phyloP scores from a whole-genome alignment of 768 basidiomycete species.

The Austroboletus festivus region DNA sequence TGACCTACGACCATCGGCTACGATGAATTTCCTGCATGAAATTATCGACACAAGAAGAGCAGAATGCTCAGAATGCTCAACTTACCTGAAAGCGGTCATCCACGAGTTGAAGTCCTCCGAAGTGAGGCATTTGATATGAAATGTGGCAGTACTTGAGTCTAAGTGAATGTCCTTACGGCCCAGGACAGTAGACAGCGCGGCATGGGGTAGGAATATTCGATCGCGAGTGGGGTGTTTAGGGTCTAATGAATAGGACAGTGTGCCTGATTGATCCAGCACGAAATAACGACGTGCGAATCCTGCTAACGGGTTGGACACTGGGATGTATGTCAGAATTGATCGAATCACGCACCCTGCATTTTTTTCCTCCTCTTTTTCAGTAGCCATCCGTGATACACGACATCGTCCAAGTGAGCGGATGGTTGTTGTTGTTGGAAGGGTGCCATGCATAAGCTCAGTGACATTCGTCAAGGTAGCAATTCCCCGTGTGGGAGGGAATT shows the following conservation, averaged over 20 bases:
- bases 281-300: conserved; percentile 88
- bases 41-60: conserved; percentile 16
- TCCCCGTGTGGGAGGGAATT: too few relatives aligned
- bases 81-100: conserved; percentile 73
- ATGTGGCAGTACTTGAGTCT: conserved; percentile 72
- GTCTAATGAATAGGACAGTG: conserved; percentile 72
- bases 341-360: conserved; percentile 64
- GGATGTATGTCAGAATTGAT: neutral
- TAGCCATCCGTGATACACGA: conserved; percentile 72
- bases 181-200: conserved; percentile 74
- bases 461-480: too few relatives aligned
- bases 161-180: conserved; percentile 79
- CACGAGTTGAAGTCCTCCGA: conserved; percentile 68
- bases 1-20: conserved; percentile 38
- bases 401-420: too few relatives aligned
- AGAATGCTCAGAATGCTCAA: conserved; percentile 1
- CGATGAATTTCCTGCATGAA: conserved; percentile 55
- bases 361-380: conserved; percentile 85
- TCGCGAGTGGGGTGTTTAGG: conserved; percentile 72
- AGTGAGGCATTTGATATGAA: conserved; percentile 78
- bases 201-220: conserved; percentile 59
- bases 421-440: too few relatives aligned
- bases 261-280: conserved; percentile 60
- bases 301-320: conserved; percentile 24
- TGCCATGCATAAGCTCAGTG: too few relatives aligned